Evolutionary conservation across 306 rosid genomes (phyloP).

Genomic region (Quercus aquifolioides): DNA sequence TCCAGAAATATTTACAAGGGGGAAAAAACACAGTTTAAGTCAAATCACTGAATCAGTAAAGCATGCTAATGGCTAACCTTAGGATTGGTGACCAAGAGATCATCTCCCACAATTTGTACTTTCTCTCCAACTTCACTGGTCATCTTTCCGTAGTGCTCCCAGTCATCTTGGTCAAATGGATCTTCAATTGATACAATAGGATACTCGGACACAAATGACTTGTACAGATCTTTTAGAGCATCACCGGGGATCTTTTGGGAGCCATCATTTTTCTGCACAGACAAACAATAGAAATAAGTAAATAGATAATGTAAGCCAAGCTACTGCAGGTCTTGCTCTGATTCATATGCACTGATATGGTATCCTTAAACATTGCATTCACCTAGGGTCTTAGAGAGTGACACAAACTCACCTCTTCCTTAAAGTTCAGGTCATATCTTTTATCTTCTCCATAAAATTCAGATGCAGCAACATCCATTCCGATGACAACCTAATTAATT

Average conservation of each 20-base stretch:
- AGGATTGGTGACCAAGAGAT: conserved; percentile 98
- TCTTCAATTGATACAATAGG: conserved; percentile 98
- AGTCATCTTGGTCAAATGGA: conserved; percentile 99
- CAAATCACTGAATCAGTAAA: not conserved
- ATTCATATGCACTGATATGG: too few relatives aligned
- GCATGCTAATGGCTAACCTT: conserved; percentile 46
- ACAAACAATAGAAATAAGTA: conserved; percentile 9
- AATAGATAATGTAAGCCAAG: not conserved
- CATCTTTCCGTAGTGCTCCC: conserved; percentile 89
- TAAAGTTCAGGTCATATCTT: conserved; percentile 88
- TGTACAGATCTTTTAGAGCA: conserved; percentile 84
- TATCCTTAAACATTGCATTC: too few relatives aligned
- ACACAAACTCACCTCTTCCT: conserved; percentile 71
- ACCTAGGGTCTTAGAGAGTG: not conserved
- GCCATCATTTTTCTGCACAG: conserved; percentile 77
- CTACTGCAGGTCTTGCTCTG: too few relatives aligned
- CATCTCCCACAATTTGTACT: conserved; percentile 97
- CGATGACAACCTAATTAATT: conserved; percentile 76
- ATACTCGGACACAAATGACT: conserved; percentile 81
- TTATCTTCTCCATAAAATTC: conserved; percentile 81
- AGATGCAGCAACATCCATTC: conserved; percentile 99
- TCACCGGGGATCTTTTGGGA: conserved; percentile 74
- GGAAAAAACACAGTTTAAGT: not conserved
- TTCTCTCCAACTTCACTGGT: conserved; percentile 71
- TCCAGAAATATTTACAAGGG: not conserved